Percentiles rank a stretch among this genome's conserved stretches.
These are phyloP conservation scores for Onygenales sp. DNA, from an alignment of 2,329 filamentous ascomycete species.

Conservation along the genomic window DNA sequence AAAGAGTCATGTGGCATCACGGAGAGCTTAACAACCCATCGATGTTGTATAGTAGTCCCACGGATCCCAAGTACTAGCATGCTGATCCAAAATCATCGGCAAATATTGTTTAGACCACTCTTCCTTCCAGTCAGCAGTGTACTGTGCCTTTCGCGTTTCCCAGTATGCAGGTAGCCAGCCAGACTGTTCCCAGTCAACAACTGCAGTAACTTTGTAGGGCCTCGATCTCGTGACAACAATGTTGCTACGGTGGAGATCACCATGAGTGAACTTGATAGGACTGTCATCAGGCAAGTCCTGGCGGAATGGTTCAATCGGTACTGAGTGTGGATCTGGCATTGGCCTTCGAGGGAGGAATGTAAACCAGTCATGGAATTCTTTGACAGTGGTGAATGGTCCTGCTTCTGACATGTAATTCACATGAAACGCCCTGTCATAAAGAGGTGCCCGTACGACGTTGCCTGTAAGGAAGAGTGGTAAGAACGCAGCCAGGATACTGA, in stretches of 20 bases:
- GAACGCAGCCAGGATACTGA: neutral
- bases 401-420: slow-evolving; percentile 12
- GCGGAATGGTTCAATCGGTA: slow-evolving; percentile 20
- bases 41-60: slow-evolving; percentile 22
- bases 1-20: too few relatives aligned
- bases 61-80: slow-evolving; percentile 17
- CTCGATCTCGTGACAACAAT: slow-evolving; percentile 16
- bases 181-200: slow-evolving; percentile 20
- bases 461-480: slow-evolving; percentile 7
- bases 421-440: slow-evolving; percentile 17
- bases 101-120: slow-evolving; percentile 21
- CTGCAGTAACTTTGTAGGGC: slow-evolving; percentile 15
- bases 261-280: slow-evolving; percentile 25
- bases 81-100: slow-evolving; percentile 22
- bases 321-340: slow-evolving; percentile 17
- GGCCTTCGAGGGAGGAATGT: slow-evolving; percentile 15
- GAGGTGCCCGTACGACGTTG: slow-evolving; percentile 9
- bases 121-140: slow-evolving; percentile 10
- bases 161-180: slow-evolving; percentile 18
- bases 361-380: slow-evolving; percentile 25
- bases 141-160: slow-evolving; percentile 22
- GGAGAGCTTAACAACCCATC: slow-evolving; percentile 6
- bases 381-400: slow-evolving; percentile 21
- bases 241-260: slow-evolving; percentile 26
- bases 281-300: slow-evolving; percentile 21